Evolutionary conservation across 148 eudicot species (phyloP).

Genomic region (Vaccinium vitisidaea): DNA sequence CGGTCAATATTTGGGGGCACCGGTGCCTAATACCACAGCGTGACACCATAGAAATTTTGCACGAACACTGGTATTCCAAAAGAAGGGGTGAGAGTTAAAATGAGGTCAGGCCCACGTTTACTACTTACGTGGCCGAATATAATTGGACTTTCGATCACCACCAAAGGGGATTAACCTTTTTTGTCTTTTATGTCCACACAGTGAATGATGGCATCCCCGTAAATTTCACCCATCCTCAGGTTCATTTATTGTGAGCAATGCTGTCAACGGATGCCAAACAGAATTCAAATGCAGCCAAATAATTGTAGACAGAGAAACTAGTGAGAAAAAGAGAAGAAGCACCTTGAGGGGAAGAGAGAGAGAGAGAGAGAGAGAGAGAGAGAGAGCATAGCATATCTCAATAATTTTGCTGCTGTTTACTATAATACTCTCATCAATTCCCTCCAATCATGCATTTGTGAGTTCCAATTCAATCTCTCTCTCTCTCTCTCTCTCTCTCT

Average conservation of each 20-base stretch:
- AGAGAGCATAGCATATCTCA: not conserved
- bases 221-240: not conserved
- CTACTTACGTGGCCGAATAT: not conserved
- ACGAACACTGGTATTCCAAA: not conserved
- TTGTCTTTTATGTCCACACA: not conserved
- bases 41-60: too few relatives aligned
- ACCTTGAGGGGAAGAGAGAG: not conserved
- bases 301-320: slow-evolving; percentile 16
- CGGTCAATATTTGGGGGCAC: too few relatives aligned
- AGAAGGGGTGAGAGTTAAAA: not conserved
- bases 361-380: not conserved
- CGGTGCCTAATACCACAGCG: too few relatives aligned
- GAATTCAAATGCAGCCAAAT: slow-evolving; percentile 35
- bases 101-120: not conserved
- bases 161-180: too few relatives aligned
- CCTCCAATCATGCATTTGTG: slow-evolving; percentile 27
- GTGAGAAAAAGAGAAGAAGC: not conserved
- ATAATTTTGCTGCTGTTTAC: not conserved
- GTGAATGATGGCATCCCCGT: not conserved
- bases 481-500: slow-evolving; percentile 18
- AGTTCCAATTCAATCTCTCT: not conserved
- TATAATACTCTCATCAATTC: slow-evolving; percentile 4
- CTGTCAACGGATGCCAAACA: slow-evolving; percentile 39
- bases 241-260: not conserved
- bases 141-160: not conserved